Percentiles rank a stretch among this genome's conserved stretches.
phyloP scores from a whole-genome alignment of 2,329 filamentous ascomycete genomes.

The Phialocephala sp. region DNA sequence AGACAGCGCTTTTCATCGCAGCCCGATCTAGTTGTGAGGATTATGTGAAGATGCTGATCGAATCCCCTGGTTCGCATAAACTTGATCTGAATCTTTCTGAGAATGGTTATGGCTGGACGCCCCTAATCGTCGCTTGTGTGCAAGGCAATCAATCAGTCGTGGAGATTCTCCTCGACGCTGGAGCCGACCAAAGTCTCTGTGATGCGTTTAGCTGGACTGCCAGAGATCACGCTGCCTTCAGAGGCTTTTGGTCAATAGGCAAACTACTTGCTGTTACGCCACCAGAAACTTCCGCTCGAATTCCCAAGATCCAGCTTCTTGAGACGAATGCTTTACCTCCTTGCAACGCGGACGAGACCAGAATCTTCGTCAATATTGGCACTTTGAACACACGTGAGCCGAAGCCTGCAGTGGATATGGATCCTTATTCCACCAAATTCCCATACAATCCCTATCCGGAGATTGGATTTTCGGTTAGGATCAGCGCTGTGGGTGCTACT shows the following conservation, averaged over 20 bases:
- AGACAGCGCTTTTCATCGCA: constrained; percentile 22
- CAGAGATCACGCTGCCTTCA: constrained; percentile 16
- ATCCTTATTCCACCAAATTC: neutral
- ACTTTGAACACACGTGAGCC: constrained; percentile 15
- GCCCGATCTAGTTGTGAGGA: constrained; percentile 16
- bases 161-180: constrained; percentile 8
- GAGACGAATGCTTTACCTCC: too few species aligned
- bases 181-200: constrained; percentile 9
- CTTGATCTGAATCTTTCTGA: constrained; percentile 11
- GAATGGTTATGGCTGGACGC: constrained; percentile 16
- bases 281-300: too few species aligned
- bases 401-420: constrained; percentile 15
- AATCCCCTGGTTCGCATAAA: too few species aligned
- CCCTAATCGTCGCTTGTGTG: constrained; percentile 21
- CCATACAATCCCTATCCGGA: constrained; percentile 17
- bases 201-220: constrained; percentile 20
- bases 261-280: constrained; percentile 12
- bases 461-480: constrained; percentile 11
- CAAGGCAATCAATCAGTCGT: constrained; percentile 6
- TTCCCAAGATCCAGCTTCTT: constrained; percentile 12
- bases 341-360: constrained; percentile 9
- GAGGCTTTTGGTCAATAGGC: constrained; percentile 13
- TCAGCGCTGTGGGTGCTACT: constrained; percentile 9
- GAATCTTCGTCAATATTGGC: constrained; percentile 17
- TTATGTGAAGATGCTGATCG: constrained; percentile 13